Base-by-base conservation (phyloP, 345 rosid species). In the Gossypium ekmanianum region DNA sequence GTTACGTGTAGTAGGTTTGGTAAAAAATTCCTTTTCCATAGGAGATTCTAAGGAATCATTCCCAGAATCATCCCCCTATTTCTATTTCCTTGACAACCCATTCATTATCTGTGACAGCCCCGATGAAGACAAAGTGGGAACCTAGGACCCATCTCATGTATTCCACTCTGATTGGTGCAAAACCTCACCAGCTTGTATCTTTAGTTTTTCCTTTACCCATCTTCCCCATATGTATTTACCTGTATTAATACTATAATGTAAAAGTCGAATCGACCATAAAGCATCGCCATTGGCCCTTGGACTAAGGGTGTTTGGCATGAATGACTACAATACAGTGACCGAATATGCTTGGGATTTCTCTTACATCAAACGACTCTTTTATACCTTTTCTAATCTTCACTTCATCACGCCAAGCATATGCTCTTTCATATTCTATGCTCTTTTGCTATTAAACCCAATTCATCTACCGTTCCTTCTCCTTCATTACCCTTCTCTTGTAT, bases 321-420 rank as follows among this genome's bases (percentile, higher is more conserved):
- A 61, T 61, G 75, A 41, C 75, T 57, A 7, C 6, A 39, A 55
- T 20, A 84, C 29, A 39, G 41, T 18, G 83, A 83, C 76, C 88
- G 92, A 88, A 86, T 88, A 88, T 88, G 90, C 92, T 56, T 0
- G 16, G 67, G 82, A 74, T 76, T 84, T 83, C 85, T 69, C 80
- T 70, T 67, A n/a, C 69, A 54, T 65, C 83, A 34, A 68, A 86
- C 88, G 79, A 79, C 87, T 58, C 82, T 50, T 68, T 58, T 29
- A 55, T 79, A 18, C 77, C 72, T 77, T 83, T 86, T 61, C 81
- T 68, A 75, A 80, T 82, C 44, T 61, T 81, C 83, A 75, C 85
- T 81, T 85, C 84, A 75, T 83, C 91, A 89, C 87, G 86, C 88
- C 82, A 87, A 80, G 91, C 90, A 87, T 89, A 87, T 89, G 83